Evolutionary conservation across 345 rosid genomes (phyloP), one percentile per base, ranked within the genome.

Genomic region (Lumnitzera littorea): DNA sequence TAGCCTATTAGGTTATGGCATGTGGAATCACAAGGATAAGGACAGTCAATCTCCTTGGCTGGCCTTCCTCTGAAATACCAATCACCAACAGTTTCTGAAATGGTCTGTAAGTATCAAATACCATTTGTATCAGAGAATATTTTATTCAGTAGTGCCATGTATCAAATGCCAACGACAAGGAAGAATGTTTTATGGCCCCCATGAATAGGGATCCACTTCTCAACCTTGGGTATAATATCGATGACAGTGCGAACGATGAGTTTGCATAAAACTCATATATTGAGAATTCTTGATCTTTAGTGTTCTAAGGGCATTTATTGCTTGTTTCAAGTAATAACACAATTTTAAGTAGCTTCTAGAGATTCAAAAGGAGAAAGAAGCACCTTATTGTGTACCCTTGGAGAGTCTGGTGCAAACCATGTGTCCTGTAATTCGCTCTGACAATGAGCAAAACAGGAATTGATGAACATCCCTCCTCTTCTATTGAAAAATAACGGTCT

Each of bases 381-480:
- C 66, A 88, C 97, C 97, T 86, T 86, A 29, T 84, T 66, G 61
- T 83, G 69, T 69, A 94, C 63, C 66, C 65, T 73, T 0, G 99
- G 99, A 53, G 99, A 90, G 70, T 76, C 82, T 3, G 52, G 71
- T 9, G 91, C 83, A n/a, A 88, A 70, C 99, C 99, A 94, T 52
- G 95, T 94, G 55, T 82, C 89, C 48, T 90, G 88, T 13, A 69
- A 58, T 78, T 92, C 91, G 61, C 97, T 90, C 71, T 94, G 97
- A 70, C 99, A 94, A 80, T 94, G 99, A 76, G 90, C 91, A 56
- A 94, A 90, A 71, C 97, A 94, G 13, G 99, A 86, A 65, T 90
- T 88, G 78, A 94, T 76, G 64, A 80, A 94, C 91, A 90, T 82
- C 23, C 97, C 99, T 13, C 82, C 90, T 56, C 74, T 63, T 13